These are phyloP conservation scores for Lactarius quietus DNA, from an alignment of 768 basidiomycete species.

Conservation along the genomic window DNA sequence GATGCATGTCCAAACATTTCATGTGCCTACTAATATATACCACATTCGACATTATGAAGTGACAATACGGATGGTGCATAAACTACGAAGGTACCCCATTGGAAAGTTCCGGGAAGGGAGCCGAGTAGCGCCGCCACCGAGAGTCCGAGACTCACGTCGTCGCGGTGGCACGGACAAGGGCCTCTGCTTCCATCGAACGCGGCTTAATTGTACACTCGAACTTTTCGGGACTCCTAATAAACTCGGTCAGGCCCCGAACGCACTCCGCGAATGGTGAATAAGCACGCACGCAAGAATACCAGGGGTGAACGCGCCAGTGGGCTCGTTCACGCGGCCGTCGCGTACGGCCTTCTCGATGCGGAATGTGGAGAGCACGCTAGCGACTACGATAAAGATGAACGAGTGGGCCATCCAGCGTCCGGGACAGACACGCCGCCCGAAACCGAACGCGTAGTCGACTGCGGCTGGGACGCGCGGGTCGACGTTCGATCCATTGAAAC, in stretches of 20 bases:
- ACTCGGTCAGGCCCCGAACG: not conserved
- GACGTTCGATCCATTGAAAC: conserved; percentile 26
- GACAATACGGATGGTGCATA: not conserved
- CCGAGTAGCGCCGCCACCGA: not conserved
- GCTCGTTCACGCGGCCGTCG: conserved; percentile 24
- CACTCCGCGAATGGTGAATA: not conserved
- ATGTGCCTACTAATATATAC: not conserved
- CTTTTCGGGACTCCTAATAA: conserved; percentile 23
- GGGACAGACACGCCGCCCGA: conserved; percentile 28
- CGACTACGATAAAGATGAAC: conserved; percentile 24
- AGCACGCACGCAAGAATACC: conserved; percentile 26
- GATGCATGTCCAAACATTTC: not conserved
- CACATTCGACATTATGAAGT: not conserved
- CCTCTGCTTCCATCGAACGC: conserved; percentile 23
- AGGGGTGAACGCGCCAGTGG: conserved; percentile 19
- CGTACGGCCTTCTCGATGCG: conserved; percentile 24
- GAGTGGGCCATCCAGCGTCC: conserved; percentile 28
- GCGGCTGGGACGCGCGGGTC: conserved; percentile 16
- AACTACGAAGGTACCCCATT: not conserved
- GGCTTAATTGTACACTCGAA: conserved; percentile 24
- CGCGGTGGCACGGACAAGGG: conserved; percentile 19
- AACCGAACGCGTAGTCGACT: conserved; percentile 27
- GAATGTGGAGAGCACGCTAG: conserved; percentile 25
- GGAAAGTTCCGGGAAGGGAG: not conserved
- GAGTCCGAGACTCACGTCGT: not conserved